Base-by-base conservation (phyloP, 768 basidiomycete genomes). In the Gloeostereum incarnatum region DNA sequence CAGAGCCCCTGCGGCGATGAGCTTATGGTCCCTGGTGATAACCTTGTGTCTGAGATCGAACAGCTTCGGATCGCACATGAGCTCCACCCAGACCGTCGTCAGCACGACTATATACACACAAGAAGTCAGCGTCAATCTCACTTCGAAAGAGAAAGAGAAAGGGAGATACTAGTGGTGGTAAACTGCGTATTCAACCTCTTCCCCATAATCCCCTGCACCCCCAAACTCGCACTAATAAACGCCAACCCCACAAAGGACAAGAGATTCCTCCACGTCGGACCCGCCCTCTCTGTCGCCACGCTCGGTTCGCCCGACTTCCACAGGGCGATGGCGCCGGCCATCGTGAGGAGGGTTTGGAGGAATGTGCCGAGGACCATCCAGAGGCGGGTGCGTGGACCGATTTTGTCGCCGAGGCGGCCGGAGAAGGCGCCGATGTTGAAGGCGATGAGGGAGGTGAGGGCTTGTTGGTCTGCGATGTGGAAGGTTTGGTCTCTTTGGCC, bases 121-220 rank as follows among this genome's bases (percentile, higher is more conserved):
- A 23, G 29, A 20, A 29, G 16, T 30, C 21, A 39, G 30, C 16
- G 16, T 31, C 29, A 40, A n/a, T 6, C 17, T 27, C 26, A n/a
- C n/a, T n/a, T n/a, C n/a, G 20, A n/a, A 36, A 14, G 39, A 23
- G 25, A 43, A 31, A 10, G 16, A 3, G n/a, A 3, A 6, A 14
- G 34, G 23, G 9, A 69, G 74, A 50, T 31, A 81, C 81, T 78
- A n/a, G 80, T 82, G 0, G 80, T 82, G 14, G 80, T 77, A 52
- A 82, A 89, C 54, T 86, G 80, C 9, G 80, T 81, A 49, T 81
- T 81, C 45, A 87, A 54, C 24, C 83, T 63, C 60, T 90, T 91
- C 38, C 79, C 86, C 61, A 85, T 66, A 54, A 90, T 85, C 14
- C 89, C 88, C 58, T 92, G 90, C 26, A 91, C 60, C 5, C 90